These are phyloP conservation scores for Metroxylon sagu DNA, from an alignment of 176 grass and related monocot species.

Conservation along the genomic window DNA sequence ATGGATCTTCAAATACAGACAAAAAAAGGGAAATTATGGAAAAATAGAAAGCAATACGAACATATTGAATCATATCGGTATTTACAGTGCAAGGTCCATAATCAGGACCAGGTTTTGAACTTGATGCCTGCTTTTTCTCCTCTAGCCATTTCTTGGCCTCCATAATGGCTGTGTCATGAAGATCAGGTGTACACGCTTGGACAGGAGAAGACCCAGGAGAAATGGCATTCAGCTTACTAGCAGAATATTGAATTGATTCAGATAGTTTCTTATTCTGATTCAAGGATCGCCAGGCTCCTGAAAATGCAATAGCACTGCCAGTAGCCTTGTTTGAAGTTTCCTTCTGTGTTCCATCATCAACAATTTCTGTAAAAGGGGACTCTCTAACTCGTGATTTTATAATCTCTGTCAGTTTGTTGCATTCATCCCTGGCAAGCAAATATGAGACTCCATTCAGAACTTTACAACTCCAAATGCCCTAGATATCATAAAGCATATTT, in stretches of 20 bases:
- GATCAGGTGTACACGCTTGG: slow-evolving; percentile 39
- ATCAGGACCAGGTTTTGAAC: slow-evolving; percentile 30
- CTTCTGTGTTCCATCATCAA: slow-evolving; percentile 21
- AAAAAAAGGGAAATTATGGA: slow-evolving; percentile 18
- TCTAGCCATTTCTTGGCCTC: slow-evolving; percentile 97
- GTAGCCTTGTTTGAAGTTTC: slow-evolving; percentile 18
- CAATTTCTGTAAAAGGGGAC: slow-evolving; percentile 17
- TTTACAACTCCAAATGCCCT: background rate
- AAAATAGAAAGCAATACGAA: slow-evolving; percentile 27
- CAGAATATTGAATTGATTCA: slow-evolving; percentile 29
- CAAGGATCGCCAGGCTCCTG: slow-evolving; percentile 46
- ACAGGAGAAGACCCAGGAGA: slow-evolving; percentile 40
- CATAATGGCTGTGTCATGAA: slow-evolving; percentile 46
- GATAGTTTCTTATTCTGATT: slow-evolving; percentile 14
- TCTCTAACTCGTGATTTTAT: slow-evolving; percentile 76
- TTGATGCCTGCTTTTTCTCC: slow-evolving; percentile 59
- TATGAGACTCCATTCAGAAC: slow-evolving; percentile 5
- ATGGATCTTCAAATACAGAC: slow-evolving; percentile 6
- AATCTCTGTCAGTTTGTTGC: slow-evolving; percentile 57
- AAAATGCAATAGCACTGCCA: slow-evolving; percentile 21
- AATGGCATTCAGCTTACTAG: slow-evolving; percentile 25
- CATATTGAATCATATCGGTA: slow-evolving; percentile 54
- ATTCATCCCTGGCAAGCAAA: slow-evolving; percentile 64
- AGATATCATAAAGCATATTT: too few relatives aligned
- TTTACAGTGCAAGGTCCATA: slow-evolving; percentile 49